Evolutionary conservation across 805 yeast genomes (phyloP), one percentile per base, ranked within the genome.

Genomic region (Suhomyces sp.): DNA sequence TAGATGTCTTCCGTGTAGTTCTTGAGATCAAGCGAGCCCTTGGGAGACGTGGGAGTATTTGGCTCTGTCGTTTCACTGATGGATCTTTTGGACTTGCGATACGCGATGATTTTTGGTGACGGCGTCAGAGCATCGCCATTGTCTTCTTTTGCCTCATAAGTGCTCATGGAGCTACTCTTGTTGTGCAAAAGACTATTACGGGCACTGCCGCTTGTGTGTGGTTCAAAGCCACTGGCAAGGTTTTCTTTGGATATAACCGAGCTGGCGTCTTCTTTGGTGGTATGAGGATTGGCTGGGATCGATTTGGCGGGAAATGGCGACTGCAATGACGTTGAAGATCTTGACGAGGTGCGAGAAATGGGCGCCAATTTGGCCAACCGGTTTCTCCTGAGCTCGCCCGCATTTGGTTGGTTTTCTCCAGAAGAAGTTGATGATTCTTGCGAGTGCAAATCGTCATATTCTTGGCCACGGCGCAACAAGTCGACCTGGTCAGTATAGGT

Each of bases 1-100:
- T 72, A 86, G 53, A 72, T 76, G 57, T 85, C 89, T 48, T 81
- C 85, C 6, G 76, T 76, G 60, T 85, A 87, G 6, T 79, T 61
- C 49, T 71, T 77, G 3, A 71, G 61, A 57, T 80, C 83, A 51
- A 39, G 67, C 63, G 44, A 46, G n/a, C 50, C 50, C 13, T 49
- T 31, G 8, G 50, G 45, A 9, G 51, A 27, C 7, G 44, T 20
- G 17, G 58, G 53, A 7, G 43, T 4, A 10, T 41, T 48, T 17
- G 43, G 31, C 13, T 17, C 41, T 9, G 41, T 17, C 29, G 70
- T 68, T 37, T 66, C 71, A 49, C 75, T 71, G 2, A 67, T 61
- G 4, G 70, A 63, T 4, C 43, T 57, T 46, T 63, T 67, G 19
- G 69, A 64, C 53, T 71, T 72, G 29, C 78, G 57, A 57, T 72